phyloP scores from a whole-genome alignment of 495 filamentous ascomycete species.

The Tuber aestivum region DNA sequence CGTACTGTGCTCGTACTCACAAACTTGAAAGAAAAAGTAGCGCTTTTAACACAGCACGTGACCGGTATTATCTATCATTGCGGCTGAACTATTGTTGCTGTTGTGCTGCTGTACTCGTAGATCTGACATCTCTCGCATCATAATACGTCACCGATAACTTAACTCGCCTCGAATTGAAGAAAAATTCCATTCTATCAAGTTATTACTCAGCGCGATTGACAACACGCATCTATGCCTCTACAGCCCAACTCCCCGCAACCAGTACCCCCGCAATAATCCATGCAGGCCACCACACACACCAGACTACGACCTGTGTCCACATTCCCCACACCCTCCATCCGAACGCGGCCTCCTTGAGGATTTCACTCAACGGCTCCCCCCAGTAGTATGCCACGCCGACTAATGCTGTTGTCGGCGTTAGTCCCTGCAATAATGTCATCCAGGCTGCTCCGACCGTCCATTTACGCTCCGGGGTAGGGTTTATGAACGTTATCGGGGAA shows the following conservation, averaged over 20 bases:
- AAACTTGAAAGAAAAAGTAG: background rate
- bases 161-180: too few species aligned
- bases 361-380: slow-evolving; percentile 49
- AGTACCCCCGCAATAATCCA: slow-evolving; percentile 67
- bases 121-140: background rate
- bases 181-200: background rate
- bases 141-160: too few species aligned
- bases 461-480: slow-evolving; percentile 46
- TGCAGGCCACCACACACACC: slow-evolving; percentile 98
- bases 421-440: slow-evolving; percentile 49
- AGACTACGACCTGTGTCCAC: slow-evolving; percentile 84
- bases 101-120: background rate
- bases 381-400: slow-evolving; percentile 51
- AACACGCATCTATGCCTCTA: background rate
- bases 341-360: slow-evolving; percentile 71
- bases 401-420: slow-evolving; percentile 63
- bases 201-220: background rate
- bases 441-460: slow-evolving; percentile 34
- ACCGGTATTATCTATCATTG: background rate
- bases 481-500: slow-evolving; percentile 66
- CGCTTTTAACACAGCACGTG: background rate
- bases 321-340: slow-evolving; percentile 89
- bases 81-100: background rate
- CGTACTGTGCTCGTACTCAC: too few species aligned
- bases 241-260: slow-evolving; percentile 43